Evolutionary conservation across 305 asterid species (phyloP).

Genomic region (Andrographis paniculata): DNA sequence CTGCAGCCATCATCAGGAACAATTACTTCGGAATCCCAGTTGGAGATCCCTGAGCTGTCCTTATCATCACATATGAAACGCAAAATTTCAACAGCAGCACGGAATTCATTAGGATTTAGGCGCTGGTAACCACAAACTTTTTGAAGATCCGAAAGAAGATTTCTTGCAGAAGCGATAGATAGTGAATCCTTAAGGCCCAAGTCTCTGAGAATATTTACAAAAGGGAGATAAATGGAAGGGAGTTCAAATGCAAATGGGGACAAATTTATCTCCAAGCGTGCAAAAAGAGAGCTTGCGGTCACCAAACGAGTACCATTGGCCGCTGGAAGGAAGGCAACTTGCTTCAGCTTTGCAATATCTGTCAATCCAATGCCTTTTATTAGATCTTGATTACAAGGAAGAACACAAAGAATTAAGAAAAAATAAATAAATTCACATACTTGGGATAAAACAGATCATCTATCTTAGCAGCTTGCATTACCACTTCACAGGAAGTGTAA

Average conservation of each 20-base stretch:
- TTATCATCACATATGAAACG: constrained; percentile 60
- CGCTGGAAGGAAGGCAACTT: constrained; percentile 88
- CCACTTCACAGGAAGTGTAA: too few species aligned
- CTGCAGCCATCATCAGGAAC: constrained; percentile 96
- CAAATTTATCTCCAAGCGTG: constrained; percentile 77
- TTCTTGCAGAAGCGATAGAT: constrained; percentile 63
- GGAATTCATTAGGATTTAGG: constrained; percentile 87
- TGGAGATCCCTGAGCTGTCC: constrained; percentile 36
- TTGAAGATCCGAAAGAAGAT: constrained; percentile 76
- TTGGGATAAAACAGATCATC: too few species aligned
- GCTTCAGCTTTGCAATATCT: constrained; percentile 62
- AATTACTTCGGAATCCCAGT: constrained; percentile 67
- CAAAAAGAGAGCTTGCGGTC: constrained; percentile 80
- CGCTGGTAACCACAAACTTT: constrained; percentile 88
- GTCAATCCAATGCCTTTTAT: constrained; percentile 20
- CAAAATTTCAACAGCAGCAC: constrained; percentile 79
- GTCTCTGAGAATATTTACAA: constrained; percentile 67
- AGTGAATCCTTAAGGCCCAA: constrained; percentile 80
- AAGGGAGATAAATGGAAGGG: constrained; percentile 74
- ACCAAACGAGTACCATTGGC: constrained; percentile 96
- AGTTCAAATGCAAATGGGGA: constrained; percentile 97
- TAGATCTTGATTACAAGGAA: constrained; percentile 10
- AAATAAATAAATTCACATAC: constrained; percentile 13
- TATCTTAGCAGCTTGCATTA: too few species aligned
- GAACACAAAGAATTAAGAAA: neutral